Evolutionary conservation across 768 basidiomycete species (phyloP).

Genomic region (Galerina marginata): DNA sequence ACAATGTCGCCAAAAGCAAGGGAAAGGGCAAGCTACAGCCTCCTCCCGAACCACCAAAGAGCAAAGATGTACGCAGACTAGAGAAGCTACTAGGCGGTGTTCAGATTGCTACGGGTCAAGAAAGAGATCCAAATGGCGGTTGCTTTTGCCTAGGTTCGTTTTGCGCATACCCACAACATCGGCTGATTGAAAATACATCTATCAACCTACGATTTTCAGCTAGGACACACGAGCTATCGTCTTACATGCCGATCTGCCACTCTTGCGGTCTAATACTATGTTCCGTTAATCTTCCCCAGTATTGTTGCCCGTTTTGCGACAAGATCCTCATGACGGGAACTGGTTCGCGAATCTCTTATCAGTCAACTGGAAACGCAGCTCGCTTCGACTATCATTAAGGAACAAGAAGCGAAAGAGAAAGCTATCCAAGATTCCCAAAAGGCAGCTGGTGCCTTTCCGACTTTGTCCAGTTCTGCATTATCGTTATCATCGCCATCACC

Average conservation of each 20-base stretch:
- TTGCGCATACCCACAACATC: neutral
- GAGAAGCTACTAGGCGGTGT: constrained; percentile 53
- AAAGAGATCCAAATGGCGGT: constrained; percentile 63
- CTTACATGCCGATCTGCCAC: constrained; percentile 58
- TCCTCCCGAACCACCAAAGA: constrained; percentile 45
- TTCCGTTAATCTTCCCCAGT: constrained; percentile 55
- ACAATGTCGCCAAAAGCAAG: constrained; percentile 31
- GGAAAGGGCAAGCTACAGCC: constrained; percentile 41
- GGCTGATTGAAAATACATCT: neutral
- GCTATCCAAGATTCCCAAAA: constrained; percentile 52
- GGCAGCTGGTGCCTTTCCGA: constrained; percentile 68
- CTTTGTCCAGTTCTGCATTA: constrained; percentile 34
- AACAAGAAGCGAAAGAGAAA: constrained; percentile 53
- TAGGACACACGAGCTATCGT: constrained; percentile 60
- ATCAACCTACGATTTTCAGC: constrained; percentile 41
- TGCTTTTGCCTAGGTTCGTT: constrained; percentile 72
- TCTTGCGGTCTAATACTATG: constrained; percentile 71
- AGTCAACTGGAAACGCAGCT: constrained; percentile 51
- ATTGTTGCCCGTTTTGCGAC: constrained; percentile 60
- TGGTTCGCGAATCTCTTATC: constrained; percentile 42
- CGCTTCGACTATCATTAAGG: constrained; percentile 45
- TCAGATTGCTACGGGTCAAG: constrained; percentile 33
- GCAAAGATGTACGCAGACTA: constrained; percentile 51
- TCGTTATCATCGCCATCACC: constrained; percentile 15
- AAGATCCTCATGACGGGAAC: constrained; percentile 40